Conservation (phyloP, 331 rosid species). For the Malus hybrid region DNA sequence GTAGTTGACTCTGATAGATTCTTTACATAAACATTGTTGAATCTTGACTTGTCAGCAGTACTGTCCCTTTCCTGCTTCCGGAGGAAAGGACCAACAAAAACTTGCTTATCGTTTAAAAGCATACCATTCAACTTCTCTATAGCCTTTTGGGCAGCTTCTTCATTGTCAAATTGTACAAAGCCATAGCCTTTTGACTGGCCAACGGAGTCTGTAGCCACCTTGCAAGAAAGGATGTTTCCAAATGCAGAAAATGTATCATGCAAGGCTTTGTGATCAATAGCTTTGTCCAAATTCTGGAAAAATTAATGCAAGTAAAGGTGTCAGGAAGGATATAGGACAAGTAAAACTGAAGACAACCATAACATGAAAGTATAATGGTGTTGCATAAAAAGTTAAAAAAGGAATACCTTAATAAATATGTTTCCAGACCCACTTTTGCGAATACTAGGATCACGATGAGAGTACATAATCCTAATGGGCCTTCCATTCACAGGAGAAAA, state of each 20-base stretch:
- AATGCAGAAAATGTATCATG: conserved; percentile 86
- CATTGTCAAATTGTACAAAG: conserved; percentile 88
- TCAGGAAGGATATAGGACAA: conserved; percentile 7
- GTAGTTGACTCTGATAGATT: conserved; percentile 67
- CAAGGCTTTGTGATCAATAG: conserved; percentile 88
- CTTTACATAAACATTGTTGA: conserved; percentile 86
- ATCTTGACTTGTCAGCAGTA: conserved; percentile 47
- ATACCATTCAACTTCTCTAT: conserved; percentile 89
- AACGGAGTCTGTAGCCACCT: conserved; percentile 72
- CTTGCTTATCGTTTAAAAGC: conserved; percentile 92
- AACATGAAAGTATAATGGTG: background rate
- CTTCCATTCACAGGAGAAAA: conserved; percentile 74
- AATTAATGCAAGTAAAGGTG: conserved; percentile 3
- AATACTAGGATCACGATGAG: conserved; percentile 89
- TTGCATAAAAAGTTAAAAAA: background rate
- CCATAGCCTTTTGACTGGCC: conserved; percentile 98
- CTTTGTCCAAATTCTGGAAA: conserved; percentile 86
- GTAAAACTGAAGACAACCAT: background rate
- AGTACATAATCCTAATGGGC: conserved; percentile 91
- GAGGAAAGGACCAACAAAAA: conserved; percentile 95
- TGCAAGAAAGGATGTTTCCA: conserved; percentile 90
- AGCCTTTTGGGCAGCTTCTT: conserved; percentile 85
- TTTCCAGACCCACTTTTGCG: conserved; percentile 95
- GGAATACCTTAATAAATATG: conserved; percentile 78
- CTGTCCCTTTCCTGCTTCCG: conserved; percentile 92